Base-by-base conservation (phyloP, 805 yeast genomes). In the Kodamaea hsintzibuensis region DNA sequence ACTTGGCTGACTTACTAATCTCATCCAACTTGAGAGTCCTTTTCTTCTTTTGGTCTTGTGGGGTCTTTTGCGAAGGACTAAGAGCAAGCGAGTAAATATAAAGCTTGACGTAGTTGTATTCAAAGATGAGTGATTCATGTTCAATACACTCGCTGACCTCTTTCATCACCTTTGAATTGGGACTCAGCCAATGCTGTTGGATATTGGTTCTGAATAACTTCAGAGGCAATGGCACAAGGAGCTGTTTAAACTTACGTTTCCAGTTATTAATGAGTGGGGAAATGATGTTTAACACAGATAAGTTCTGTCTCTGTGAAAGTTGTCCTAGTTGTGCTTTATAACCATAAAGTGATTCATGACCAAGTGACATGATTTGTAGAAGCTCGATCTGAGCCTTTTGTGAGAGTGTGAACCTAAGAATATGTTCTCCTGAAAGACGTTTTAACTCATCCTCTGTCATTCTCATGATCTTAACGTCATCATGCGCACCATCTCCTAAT, bases 51-150 rank as follows among this genome's bases (percentile, higher is more conserved):
- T 63, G 62, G 33, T 51, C 40, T 18, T 60, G 57, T 1, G 62
- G 55, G 3, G 17, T 40, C 27, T 64, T 57, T 17, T 66, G 66
- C 13, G 77, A 64, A 17, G 76, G 75, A 54, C 84, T 79, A 42
- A 92, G 73, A 0, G 97, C 96, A 50, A 91, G 71, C 0, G 97
- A 91, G 66, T 84, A 92, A 27, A 91, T 83, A 67, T 91, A 93
- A 35, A 92, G 70, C 59, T 88, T 88, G 18, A 95, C 85, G 69
- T 93, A 92, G 65, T 89, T 84, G 71, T 82, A 91, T 65, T 92
- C 98, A 66, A 91, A 83, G 42, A 89, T 81, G 52, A 91, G 70
- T 1, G 91, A 80, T 64, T 91, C 96, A 47, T 81, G 71, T 58
- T 85, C 91, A 44, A 91, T 66, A 48, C 72, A 66, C 12, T 67